A percentile compares a stretch with the other conserved stretches of the same genome.
Conservation (phyloP, 2,329 filamentous ascomycete species). For the Lecanosticta acicola region DNA sequence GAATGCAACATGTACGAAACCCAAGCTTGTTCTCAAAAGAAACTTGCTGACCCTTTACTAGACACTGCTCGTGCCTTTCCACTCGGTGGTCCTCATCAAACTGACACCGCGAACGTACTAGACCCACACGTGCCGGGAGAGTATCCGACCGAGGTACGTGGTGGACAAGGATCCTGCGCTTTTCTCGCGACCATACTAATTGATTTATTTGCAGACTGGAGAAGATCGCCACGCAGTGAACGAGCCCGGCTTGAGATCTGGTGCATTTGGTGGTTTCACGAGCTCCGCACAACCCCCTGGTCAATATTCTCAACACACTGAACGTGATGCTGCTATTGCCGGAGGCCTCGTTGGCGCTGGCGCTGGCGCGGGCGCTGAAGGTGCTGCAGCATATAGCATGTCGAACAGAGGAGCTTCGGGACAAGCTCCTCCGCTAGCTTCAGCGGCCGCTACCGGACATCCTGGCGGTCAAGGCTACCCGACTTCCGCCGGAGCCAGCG, state of each 20-base stretch:
- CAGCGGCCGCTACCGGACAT: neutral
- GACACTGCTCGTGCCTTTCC: conserved; percentile 8
- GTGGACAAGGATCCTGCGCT: too few relatives aligned
- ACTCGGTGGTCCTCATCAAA: conserved; percentile 23
- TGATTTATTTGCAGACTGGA: conserved; percentile 1
- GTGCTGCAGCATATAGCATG: neutral
- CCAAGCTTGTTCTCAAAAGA: conserved; percentile 14
- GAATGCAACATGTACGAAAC: conserved; percentile 24
- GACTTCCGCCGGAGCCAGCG: neutral
- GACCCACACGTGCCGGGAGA: conserved; percentile 35
- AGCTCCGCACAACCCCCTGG: neutral
- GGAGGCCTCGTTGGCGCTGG: conserved; percentile 29
- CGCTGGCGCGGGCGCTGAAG: conserved; percentile 17
- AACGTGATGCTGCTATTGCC: conserved; percentile 28
- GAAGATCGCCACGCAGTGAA: conserved; percentile 9
- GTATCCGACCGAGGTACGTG: conserved; percentile 23
- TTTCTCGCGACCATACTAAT: conserved; percentile 1
- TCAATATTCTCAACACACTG: conserved; percentile 18
- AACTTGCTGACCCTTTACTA: neutral
- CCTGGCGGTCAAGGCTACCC: conserved; percentile 4
- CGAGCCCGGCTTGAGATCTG: neutral
- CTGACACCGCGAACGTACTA: conserved; percentile 23
- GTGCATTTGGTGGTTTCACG: neutral
- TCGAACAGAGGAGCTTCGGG: neutral
- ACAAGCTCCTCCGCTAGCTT: neutral